A percentile compares a stretch with the other conserved stretches of the same genome.
Conservation (phyloP, 257 asterid genomes). For the Solanum habrochaites region DNA sequence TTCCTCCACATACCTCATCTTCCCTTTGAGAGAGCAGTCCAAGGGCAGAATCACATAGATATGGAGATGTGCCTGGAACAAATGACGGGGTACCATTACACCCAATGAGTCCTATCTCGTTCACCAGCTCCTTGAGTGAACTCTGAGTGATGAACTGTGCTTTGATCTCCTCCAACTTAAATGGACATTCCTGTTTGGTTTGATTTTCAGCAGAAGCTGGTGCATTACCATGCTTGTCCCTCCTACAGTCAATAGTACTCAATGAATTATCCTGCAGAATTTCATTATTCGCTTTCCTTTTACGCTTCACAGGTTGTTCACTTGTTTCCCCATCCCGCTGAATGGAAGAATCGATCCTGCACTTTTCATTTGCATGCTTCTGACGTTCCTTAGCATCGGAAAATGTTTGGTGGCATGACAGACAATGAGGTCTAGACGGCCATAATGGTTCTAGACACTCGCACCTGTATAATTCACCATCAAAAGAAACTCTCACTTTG, state of each 20-base stretch:
- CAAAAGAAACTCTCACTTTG: conserved; percentile 8
- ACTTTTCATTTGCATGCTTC: conserved; percentile 44
- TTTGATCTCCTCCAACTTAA: conserved; percentile 64
- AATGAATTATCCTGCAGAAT: conserved; percentile 25
- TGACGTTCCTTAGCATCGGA: conserved; percentile 33
- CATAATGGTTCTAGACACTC: conserved; percentile 75
- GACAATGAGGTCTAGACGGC: conserved; percentile 60
- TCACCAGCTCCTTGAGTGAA: conserved; percentile 60
- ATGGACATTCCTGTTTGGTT: conserved; percentile 39
- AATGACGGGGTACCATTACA: conserved; percentile 47
- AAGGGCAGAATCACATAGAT: conserved; percentile 37
- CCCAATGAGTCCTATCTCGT: conserved; percentile 57
- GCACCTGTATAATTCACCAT: conserved; percentile 50
- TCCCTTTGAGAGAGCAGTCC: conserved; percentile 16
- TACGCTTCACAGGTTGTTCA: conserved; percentile 37
- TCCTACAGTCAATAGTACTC: conserved; percentile 4
- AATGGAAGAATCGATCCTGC: conserved; percentile 26
- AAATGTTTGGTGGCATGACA: conserved; percentile 65
- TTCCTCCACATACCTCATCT: conserved; percentile 15
- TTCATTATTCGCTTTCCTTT: conserved; percentile 18
- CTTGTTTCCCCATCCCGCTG: conserved; percentile 22
- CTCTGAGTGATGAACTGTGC: conserved; percentile 47
- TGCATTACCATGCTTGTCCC: conserved; percentile 28
- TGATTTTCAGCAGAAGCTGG: conserved; percentile 17
- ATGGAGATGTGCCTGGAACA: conserved; percentile 24